Conservation (phyloP, 352 stramenopile species). For the Globisporangium paroecandrum region DNA sequence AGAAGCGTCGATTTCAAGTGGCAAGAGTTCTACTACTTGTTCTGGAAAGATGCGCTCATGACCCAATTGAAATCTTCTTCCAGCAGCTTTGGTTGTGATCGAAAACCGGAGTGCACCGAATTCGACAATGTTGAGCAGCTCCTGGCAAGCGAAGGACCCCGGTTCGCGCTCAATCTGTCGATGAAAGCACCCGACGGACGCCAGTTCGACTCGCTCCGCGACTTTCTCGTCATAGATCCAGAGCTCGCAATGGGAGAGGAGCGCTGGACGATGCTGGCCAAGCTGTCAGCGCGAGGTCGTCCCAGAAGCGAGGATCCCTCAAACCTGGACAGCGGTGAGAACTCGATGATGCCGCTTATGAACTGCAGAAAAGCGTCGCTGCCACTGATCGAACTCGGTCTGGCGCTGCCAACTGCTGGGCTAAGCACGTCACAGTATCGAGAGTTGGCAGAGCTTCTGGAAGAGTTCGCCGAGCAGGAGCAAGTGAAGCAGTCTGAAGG, state of each 20-base stretch:
- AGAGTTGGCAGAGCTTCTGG: not conserved
- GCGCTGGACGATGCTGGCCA: not conserved
- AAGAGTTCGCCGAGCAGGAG: not conserved
- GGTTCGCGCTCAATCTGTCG: not conserved
- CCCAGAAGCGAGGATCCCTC: not conserved
- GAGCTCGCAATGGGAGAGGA: not conserved
- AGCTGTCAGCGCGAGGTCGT: not conserved
- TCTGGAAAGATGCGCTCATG: constrained; percentile 2
- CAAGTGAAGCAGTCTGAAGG: not conserved
- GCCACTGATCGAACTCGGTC: not conserved
- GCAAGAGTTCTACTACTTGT: not conserved
- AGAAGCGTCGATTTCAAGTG: not conserved
- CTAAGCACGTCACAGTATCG: constrained; percentile 2
- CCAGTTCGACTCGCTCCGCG: not conserved
- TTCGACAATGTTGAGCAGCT: constrained; percentile 1
- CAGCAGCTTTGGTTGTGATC: not conserved
- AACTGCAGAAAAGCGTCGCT: too few relatives aligned
- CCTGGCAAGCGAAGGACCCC: not conserved
- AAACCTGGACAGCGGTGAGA: too few relatives aligned
- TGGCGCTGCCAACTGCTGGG: not conserved
- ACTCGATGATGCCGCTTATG: too few relatives aligned
- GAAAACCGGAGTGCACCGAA: not conserved
- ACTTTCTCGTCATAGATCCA: constrained; percentile 1
- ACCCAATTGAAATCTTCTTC: not conserved
- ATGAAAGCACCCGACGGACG: not conserved